Evolutionary conservation across 768 basidiomycete genomes (phyloP), one percentile per base, ranked within the genome.

Genomic region (Cystobasidium onofrii): DNA sequence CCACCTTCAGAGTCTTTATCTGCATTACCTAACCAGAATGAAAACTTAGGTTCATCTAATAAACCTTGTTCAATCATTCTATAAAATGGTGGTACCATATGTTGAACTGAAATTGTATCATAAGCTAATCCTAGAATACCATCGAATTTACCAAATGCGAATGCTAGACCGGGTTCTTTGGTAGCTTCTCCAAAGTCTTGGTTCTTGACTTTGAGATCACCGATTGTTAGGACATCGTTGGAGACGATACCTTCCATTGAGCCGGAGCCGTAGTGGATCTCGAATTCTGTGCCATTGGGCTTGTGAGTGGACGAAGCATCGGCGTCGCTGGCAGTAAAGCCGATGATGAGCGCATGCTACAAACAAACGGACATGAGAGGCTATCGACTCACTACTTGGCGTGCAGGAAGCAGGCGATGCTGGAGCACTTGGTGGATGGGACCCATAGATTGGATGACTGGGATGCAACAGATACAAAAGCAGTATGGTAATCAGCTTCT

Each of bases 191-290:
- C 95, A 78, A 99, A 99, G 79, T 92, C 89, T 80, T 91, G 90
- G 15, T 82, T 75, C 78, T 83, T 84, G 81, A 99, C 85, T 31
- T 81, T 81, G 57, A 99, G 80, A 80, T 96, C 96, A 44, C 92
- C 92, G 74, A 99, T 92, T 9, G 81, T 80, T 63, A 98, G 82
- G 1, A 79, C 80, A 78, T 99, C 96, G 74, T 87, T 87, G 13
- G 93, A 97, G 69, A 98, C 89, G 80, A 90, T 92, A 71, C 96
- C 96, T 80, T 96, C 89, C 88, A 99, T 92, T 1, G 93, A 92
- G 29, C 96, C 96, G 34, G 92, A 90, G 17, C 96, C 96, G 80
- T 98, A 98, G 75, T 87, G 89, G 76, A 98, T 99, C 52, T 88
- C 86, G 79, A 99, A 98, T 4, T 85, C 84, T 60, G 90, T 84